Base-by-base conservation (phyloP, 1,139 yeast genomes). In the Hansenula sp. region DNA sequence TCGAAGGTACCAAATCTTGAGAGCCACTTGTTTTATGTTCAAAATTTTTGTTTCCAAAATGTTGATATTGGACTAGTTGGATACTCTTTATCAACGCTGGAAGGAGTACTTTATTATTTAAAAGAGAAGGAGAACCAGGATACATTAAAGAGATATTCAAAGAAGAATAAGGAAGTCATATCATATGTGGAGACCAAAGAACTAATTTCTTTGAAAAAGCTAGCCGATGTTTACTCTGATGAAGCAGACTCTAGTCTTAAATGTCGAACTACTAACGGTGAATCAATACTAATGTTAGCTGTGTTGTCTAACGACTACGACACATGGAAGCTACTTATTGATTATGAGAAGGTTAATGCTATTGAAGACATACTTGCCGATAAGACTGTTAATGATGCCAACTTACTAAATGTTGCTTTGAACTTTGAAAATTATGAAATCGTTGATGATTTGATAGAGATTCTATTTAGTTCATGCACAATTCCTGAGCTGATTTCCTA, bases 101-200 rank as follows among this genome's bases (percentile, higher is more conserved):
- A 89, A 54, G 96, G 92, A 0, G 95, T 88, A 0, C 55, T 88
- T 8, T 77, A 66, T 44, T 94, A 84, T 56, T 68, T 87, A 22
- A 60, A 60, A 11, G 65, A 68, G 33, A 53, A 51, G 1, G 49
- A 55, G 1, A 73, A 74, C 33, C 44, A 66, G n/a, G 45, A 54
- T 2, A 68, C 69, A 9, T 60, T 86, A 35, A 55, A 64, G 2
- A 49, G 51, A 0, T 59, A 68, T 8, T 79, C 92, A 0, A 58
- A 57, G 7, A 57, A 59, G 2, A 87, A 86, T 56, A 61, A 59
- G 33, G 60, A 60, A n/a, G 64, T 82, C 26, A 82, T 89, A 82
- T 56, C 67, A 0, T 61, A 72, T 4, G 71, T 83, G n/a, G 66
- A 65, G 30, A 53, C 61, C 2, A 62, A 62, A 25, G 66, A 72